Percentiles rank a stretch among this genome's conserved stretches.
Evolutionary conservation across 129 eudicot species (phyloP).

Genomic region (Helichrysum umbraculigerum): DNA sequence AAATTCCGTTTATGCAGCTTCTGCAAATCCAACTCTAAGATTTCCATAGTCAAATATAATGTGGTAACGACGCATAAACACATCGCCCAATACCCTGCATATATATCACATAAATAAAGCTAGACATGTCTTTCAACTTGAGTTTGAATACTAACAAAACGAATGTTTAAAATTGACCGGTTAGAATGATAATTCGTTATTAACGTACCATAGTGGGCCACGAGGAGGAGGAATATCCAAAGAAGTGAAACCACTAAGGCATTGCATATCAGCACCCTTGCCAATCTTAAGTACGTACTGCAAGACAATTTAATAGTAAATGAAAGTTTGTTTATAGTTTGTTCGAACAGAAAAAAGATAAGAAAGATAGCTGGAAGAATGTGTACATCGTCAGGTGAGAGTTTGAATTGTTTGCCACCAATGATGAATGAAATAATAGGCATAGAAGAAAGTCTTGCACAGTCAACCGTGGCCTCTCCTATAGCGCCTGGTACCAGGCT

Average conservation of each 20-base stretch:
- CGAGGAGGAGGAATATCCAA: slow-evolving; percentile 47
- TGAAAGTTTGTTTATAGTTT: background rate
- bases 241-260: slow-evolving; percentile 54
- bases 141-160: background rate
- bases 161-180: background rate
- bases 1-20: slow-evolving; percentile 49
- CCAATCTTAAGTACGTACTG: slow-evolving; percentile 50
- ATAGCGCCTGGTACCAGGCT: slow-evolving; percentile 7
- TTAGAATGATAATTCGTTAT: background rate
- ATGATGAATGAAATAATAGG: slow-evolving; percentile 33
- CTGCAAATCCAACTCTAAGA: slow-evolving; percentile 77
- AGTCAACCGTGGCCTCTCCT: slow-evolving; percentile 26
- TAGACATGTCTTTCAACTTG: background rate
- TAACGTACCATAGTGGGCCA: slow-evolving; percentile 53
- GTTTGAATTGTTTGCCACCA: slow-evolving; percentile 31
- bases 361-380: background rate
- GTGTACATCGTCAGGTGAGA: slow-evolving; percentile 32
- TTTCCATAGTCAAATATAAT: slow-evolving; percentile 77
- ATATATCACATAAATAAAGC: slow-evolving; percentile 15
- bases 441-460: slow-evolving; percentile 29
- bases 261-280: slow-evolving; percentile 34
- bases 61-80: slow-evolving; percentile 91
- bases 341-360: background rate
- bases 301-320: background rate
- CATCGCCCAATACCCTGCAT: slow-evolving; percentile 83